Conservation (phyloP, 495 filamentous ascomycete genomes). For the Aspergillus cavernicola region DNA sequence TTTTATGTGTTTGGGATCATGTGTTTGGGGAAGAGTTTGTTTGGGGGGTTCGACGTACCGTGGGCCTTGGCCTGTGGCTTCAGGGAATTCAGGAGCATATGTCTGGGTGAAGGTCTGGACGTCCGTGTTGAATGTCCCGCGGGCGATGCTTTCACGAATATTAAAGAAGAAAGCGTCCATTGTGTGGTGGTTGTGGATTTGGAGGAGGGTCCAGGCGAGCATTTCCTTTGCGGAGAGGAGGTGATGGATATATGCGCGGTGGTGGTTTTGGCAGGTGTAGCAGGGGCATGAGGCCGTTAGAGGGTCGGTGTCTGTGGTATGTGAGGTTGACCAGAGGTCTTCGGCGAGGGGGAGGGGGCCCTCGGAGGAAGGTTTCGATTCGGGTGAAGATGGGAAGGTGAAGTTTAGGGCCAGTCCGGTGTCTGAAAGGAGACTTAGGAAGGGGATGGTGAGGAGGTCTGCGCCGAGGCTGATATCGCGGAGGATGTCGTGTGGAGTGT, state of each 20-base stretch:
- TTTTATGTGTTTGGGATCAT: neutral
- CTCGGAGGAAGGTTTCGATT: constrained; percentile 9
- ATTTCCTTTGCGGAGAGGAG: constrained; percentile 87
- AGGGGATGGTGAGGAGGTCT: constrained; percentile 74
- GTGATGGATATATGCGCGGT: constrained; percentile 83
- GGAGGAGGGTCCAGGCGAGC: constrained; percentile 90
- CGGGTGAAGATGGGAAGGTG: constrained; percentile 53
- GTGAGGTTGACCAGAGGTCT: constrained; percentile 63
- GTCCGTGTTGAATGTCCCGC: constrained; percentile 61
- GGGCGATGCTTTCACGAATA: constrained; percentile 58
- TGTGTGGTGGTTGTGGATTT: constrained; percentile 80
- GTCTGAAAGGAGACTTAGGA: constrained; percentile 71
- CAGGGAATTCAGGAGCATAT: constrained; percentile 69
- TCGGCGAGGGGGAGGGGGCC: constrained; percentile 60
- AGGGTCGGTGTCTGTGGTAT: constrained; percentile 56
- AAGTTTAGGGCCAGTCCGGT: constrained; percentile 84
- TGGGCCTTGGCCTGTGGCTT: constrained; percentile 72
- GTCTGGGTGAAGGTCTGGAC: constrained; percentile 48
- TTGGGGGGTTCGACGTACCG: constrained; percentile 45
- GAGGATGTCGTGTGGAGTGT: constrained; percentile 70
- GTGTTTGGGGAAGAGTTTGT: neutral
- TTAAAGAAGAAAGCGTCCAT: constrained; percentile 69
- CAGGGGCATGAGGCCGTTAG: constrained; percentile 64
- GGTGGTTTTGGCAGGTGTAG: constrained; percentile 81
- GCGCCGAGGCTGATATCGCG: constrained; percentile 69